phyloP scores from a whole-genome alignment of 2,329 filamentous ascomycete species.

The Ophiostoma australiae region DNA sequence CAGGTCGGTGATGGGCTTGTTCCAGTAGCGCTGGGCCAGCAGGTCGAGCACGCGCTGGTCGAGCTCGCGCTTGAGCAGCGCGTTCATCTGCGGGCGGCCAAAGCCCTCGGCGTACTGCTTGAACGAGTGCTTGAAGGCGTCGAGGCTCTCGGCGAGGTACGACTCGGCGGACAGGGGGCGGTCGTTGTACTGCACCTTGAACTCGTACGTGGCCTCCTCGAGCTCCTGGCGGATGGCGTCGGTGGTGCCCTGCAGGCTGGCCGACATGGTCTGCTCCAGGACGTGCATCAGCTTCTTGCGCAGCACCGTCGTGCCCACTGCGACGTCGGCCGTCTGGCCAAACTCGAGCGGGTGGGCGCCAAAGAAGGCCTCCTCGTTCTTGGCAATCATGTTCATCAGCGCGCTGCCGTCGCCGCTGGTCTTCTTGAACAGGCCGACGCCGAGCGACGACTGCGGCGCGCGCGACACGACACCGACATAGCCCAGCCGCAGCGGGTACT shows the following conservation, averaged over 20 bases:
- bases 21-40: conserved; percentile 93
- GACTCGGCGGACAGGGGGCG: conserved; percentile 90
- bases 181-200: conserved; percentile 99
- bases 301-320: conserved; percentile 77
- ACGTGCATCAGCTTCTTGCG: conserved; percentile 97
- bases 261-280: conserved; percentile 93
- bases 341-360: conserved; percentile 76
- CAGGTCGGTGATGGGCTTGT: conserved; percentile 87
- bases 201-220: conserved; percentile 95
- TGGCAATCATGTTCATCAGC: conserved; percentile 72
- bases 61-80: conserved; percentile 83
- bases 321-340: conserved; percentile 65
- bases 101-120: conserved; percentile 89
- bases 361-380: conserved; percentile 86
- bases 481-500: conserved; percentile 90
- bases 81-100: conserved; percentile 80
- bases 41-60: conserved; percentile 94
- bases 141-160: conserved; percentile 89
- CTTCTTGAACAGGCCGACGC: conserved; percentile 69
- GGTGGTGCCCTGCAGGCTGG: conserved; percentile 80
- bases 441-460: conserved; percentile 53
- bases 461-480: conserved; percentile 94
- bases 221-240: conserved; percentile 92
- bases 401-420: conserved; percentile 45
- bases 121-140: conserved; percentile 96